phyloP scores from a whole-genome alignment of 352 stramenopile genomes.

The Phytophthora sojae region DNA sequence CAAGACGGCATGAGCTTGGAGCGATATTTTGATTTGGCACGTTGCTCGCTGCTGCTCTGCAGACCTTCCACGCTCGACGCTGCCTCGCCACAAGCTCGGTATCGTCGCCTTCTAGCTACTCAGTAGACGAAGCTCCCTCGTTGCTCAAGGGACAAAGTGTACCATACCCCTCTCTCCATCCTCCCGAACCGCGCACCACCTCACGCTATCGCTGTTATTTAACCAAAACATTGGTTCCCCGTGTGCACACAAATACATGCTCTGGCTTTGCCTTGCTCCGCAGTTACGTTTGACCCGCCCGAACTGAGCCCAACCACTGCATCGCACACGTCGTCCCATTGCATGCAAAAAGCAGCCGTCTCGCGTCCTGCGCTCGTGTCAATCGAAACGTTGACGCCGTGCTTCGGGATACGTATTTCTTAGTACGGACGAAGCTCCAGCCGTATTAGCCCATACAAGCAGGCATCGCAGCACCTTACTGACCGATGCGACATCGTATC shows the following conservation, averaged over 20 bases:
- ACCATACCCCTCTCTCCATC: conserved; percentile 27
- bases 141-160: conserved; percentile 39
- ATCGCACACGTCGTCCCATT: conserved; percentile 8
- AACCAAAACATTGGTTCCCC: conserved; percentile 36
- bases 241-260: conserved; percentile 40
- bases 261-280: conserved; percentile 20
- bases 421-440: background rate
- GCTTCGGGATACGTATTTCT: background rate
- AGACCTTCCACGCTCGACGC: conserved; percentile 20
- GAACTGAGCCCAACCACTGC: background rate
- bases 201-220: conserved; percentile 45
- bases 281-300: conserved; percentile 10
- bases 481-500: too few relatives aligned
- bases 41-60: conserved; percentile 18
- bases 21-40: conserved; percentile 26
- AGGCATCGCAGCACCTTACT: background rate
- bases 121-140: conserved; percentile 30
- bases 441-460: background rate
- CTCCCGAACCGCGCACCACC: conserved; percentile 19
- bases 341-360: conserved; percentile 1
- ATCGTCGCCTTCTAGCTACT: conserved; percentile 35
- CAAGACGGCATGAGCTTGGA: conserved; percentile 58
- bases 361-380: conserved; percentile 3
- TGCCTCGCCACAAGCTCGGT: conserved; percentile 10
- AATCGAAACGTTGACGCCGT: conserved; percentile 13